Evolutionary conservation across 805 yeast genomes (phyloP), one percentile per base, ranked within the genome.

Genomic region (Maudiozyma serrabonitensis): DNA sequence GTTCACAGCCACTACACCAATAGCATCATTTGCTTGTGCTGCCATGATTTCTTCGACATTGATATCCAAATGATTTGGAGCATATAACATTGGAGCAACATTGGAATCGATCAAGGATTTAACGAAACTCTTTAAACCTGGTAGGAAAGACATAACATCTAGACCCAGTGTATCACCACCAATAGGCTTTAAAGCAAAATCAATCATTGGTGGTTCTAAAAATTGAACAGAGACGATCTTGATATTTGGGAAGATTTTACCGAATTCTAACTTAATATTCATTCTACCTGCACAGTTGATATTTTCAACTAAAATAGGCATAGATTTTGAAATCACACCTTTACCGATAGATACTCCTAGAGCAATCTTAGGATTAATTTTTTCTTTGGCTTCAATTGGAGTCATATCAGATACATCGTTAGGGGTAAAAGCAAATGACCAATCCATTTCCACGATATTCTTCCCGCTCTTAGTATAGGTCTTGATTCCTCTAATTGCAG

Each of bases 141-240:
- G 95, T 54, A 86, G 75, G 57, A 85, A 74, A 2, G 90, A 81
- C 95, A 86, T 86, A 56, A 86, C 78, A 69, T 86, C 95, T 42
- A 86, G 61, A 53, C 95, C 95, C 52, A 86, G 75, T n/a, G 90
- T 82, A 63, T 86, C 91, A 69, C 95, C 93, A 64, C 93, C 93
- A 47, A 86, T 84, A 9, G 95, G 95, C 63, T 86, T 86, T 71
- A 86, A 76, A 19, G 81, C 83, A 63, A 84, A 86, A 61, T 83
- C 90, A 60, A 86, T 83, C 31, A 75, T 73, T 38, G 93, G 93
- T 18, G 91, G 84, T 63, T 85, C 91, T 59, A 86, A 70, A 58
- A 86, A 78, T 54, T 81, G 84, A 49, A 85, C 71, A 18, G 87
- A 80, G 8, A 86, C 87, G 56, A 78, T 66, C 53, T 80, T 81